These are phyloP conservation scores for Pleurotus citrinopileatus DNA, from an alignment of 768 basidiomycete genomes.

Conservation along the genomic window DNA sequence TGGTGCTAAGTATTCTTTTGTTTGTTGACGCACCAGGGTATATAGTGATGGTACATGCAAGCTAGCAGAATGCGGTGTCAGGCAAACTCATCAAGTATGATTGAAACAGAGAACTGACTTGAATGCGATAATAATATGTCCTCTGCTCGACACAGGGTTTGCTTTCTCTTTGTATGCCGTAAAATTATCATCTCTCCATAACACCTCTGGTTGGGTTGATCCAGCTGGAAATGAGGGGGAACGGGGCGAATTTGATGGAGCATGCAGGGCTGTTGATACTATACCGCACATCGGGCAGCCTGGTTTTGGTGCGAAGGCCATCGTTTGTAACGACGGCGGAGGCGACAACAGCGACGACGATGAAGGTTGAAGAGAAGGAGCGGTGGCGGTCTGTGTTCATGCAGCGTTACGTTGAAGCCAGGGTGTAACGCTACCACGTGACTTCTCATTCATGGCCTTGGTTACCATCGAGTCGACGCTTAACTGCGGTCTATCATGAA, in stretches of 20 bases:
- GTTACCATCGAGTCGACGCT: neutral
- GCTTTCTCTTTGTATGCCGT: conserved; percentile 70
- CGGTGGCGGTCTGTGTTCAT: too few relatives aligned
- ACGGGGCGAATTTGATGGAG: conserved; percentile 40
- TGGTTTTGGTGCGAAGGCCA: conserved; percentile 58
- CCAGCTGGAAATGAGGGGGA: conserved; percentile 43
- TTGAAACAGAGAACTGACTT: conserved; percentile 46
- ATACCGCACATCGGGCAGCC: conserved; percentile 81
- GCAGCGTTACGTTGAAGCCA: too few relatives aligned
- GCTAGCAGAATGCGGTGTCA: conserved; percentile 32
- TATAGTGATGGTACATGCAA: conserved; percentile 80
- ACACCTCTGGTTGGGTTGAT: conserved; percentile 53
- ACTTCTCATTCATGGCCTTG: too few relatives aligned
- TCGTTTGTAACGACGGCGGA: conserved; percentile 16
- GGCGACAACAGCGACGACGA: neutral
- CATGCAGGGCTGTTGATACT: conserved; percentile 50
- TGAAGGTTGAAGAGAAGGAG: neutral
- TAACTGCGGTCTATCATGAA: neutral
- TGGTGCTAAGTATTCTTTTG: conserved; percentile 1
- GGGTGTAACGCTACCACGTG: too few relatives aligned
- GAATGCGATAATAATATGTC: conserved; percentile 72
- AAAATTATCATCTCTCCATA: conserved; percentile 78
- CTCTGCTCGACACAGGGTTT: conserved; percentile 70
- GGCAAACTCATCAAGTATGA: neutral
- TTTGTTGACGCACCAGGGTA: conserved; percentile 48